Evolutionary conservation across 768 basidiomycete species (phyloP).

Genomic region (Vararia minispora): DNA sequence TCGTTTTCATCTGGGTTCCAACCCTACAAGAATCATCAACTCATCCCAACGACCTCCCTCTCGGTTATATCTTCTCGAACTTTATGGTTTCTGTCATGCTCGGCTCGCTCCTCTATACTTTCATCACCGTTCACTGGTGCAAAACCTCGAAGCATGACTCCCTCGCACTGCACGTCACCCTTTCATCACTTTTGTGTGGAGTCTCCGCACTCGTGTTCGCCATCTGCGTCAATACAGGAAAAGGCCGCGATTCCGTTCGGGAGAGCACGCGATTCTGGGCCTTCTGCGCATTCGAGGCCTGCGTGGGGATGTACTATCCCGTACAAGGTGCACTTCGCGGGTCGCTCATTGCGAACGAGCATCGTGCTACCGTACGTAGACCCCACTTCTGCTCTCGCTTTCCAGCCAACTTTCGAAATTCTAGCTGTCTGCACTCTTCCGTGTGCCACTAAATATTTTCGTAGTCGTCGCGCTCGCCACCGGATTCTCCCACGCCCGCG

Average conservation of each 20-base stretch:
- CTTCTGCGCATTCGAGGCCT: slow-evolving; percentile 66
- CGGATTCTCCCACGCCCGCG: slow-evolving; percentile 55
- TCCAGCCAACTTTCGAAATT: not conserved
- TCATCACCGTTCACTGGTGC: slow-evolving; percentile 22
- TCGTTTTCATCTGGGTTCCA: slow-evolving; percentile 79
- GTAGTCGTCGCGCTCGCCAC: slow-evolving; percentile 60
- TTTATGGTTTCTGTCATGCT: slow-evolving; percentile 83
- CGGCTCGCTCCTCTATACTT: slow-evolving; percentile 60
- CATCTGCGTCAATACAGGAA: slow-evolving; percentile 28
- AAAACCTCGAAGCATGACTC: slow-evolving; percentile 25
- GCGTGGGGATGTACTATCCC: slow-evolving; percentile 73
- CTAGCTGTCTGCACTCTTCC: slow-evolving; percentile 59
- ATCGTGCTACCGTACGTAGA: slow-evolving; percentile 55
- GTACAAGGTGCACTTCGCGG: slow-evolving; percentile 68
- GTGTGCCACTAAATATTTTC: slow-evolving; percentile 66
- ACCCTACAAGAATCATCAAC: slow-evolving; percentile 52
- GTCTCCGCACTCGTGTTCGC: slow-evolving; percentile 46
- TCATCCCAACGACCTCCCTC: slow-evolving; percentile 35
- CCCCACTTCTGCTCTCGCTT: slow-evolving; percentile 1
- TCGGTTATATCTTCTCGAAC: slow-evolving; percentile 71
- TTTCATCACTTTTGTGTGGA: slow-evolving; percentile 54
- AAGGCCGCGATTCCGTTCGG: slow-evolving; percentile 16
- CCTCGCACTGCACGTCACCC: slow-evolving; percentile 52
- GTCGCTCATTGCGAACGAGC: slow-evolving; percentile 54
- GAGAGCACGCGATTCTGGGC: slow-evolving; percentile 55